These are phyloP conservation scores for Taiwanofungus camphoratus DNA, from an alignment of 1,284 basidiomycete genomes.

Conservation along the genomic window DNA sequence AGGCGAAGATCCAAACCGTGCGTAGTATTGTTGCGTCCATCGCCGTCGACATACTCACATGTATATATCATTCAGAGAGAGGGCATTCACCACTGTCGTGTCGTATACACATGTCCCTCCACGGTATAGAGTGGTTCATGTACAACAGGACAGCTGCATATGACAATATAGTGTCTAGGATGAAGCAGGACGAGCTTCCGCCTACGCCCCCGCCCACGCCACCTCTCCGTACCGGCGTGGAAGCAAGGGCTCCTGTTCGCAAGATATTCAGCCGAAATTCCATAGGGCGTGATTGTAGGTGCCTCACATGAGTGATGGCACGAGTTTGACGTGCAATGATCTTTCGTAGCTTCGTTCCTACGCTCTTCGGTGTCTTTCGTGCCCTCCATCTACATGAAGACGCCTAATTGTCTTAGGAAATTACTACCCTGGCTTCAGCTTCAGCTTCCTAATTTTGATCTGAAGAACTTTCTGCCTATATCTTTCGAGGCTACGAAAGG, in stretches of 20 bases:
- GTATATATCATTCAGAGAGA: conserved; percentile 17
- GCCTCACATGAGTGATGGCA: not conserved
- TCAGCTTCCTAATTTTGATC: conserved; percentile 67
- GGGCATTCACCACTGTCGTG: conserved; percentile 49
- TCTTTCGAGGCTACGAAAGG: conserved; percentile 72
- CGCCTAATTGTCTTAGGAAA: conserved; percentile 43
- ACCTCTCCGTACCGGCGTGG: conserved; percentile 11
- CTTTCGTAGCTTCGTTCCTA: conserved; percentile 17
- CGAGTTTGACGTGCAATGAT: not conserved
- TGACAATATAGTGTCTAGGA: conserved; percentile 76
- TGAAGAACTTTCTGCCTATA: conserved; percentile 76
- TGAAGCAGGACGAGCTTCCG: conserved; percentile 38
- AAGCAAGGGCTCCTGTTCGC: conserved; percentile 21
- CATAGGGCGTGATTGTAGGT: conserved; percentile 25
- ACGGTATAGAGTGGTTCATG: conserved; percentile 87
- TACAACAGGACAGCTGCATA: conserved; percentile 87
- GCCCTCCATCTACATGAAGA: conserved; percentile 24
- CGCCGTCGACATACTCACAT: not conserved
- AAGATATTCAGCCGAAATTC: conserved; percentile 29
- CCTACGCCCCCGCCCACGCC: conserved; percentile 20
- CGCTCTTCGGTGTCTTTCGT: conserved; percentile 23
- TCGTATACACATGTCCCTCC: conserved; percentile 70
- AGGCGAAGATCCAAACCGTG: conserved; percentile 43
- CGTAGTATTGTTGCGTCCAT: conserved; percentile 14
- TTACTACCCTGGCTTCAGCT: conserved; percentile 44